A percentile compares a stretch with the other conserved stretches of the same genome.
Evolutionary conservation across 805 yeast species (phyloP).

Genomic region (Starmerella khaoyaiensis): DNA sequence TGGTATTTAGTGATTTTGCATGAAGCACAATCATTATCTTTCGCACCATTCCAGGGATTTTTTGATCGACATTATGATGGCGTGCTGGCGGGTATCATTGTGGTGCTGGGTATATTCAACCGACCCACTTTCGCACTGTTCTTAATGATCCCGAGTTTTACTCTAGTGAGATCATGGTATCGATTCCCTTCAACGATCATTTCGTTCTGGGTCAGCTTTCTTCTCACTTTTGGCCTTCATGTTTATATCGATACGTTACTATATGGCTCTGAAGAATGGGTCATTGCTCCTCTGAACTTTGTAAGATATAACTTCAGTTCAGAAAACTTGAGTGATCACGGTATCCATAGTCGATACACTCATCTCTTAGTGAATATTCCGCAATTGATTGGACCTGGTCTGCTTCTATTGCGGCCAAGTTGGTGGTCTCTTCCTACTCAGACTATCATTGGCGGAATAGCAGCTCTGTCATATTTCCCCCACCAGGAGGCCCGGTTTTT

Average conservation of each 20-base stretch:
- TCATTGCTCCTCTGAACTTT: constrained; percentile 68
- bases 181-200: constrained; percentile 27
- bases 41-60: constrained; percentile 10
- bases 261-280: constrained; percentile 27
- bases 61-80: constrained; percentile 27
- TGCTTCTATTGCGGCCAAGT: constrained; percentile 36
- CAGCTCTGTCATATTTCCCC: constrained; percentile 55
- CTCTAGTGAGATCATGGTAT: constrained; percentile 34
- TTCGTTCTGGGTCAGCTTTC: constrained; percentile 29
- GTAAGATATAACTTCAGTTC: constrained; percentile 50
- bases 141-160: constrained; percentile 48
- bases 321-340: constrained; percentile 60
- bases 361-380: constrained; percentile 71
- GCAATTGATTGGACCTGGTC: constrained; percentile 65
- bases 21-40: constrained; percentile 23
- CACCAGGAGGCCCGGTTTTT: constrained; percentile 93
- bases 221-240: constrained; percentile 28
- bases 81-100: constrained; percentile 38
- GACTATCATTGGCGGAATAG: constrained; percentile 49
- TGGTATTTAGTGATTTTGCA: constrained; percentile 40
- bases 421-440: constrained; percentile 43
- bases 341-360: constrained; percentile 64
- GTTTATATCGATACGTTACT: constrained; percentile 44
- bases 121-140: constrained; percentile 74
- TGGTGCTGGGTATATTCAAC: constrained; percentile 65